Base-by-base conservation (phyloP, 2,329 filamentous ascomycete species). In the Lasiodiplodia hormozganensis region DNA sequence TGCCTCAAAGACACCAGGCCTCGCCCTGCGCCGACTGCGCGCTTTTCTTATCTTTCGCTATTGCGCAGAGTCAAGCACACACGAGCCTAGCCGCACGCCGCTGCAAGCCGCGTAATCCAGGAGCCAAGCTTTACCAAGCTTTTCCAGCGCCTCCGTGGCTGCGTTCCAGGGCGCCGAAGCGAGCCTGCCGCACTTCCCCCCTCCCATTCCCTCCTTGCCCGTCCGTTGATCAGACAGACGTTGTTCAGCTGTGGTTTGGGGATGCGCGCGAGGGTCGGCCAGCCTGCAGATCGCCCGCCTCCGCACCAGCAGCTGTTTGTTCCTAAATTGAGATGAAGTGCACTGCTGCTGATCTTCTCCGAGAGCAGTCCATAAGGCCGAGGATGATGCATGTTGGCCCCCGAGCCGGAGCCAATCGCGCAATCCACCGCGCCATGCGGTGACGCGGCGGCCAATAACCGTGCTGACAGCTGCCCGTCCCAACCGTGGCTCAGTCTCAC, bases 101-200 rank as follows among this genome's bases (percentile, higher is more conserved):
- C 31, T 34, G 28, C 23, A 47, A 40, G 65, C 53, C 65, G 65
- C 65, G 65, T 51, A 43, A 58, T 47, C 40, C 25, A 18, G 23
- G 40, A 34, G 47, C 47, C 66, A 68, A 68, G 66, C 66, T 68
- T 68, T 68, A 62, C 66, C 66, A 68, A 68, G 66, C 66, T 68
- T 68, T 68, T 47, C 43, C 56, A 38, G n/a, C 28, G 28, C 47
- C n/a, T 47, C 11, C 43, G 54, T 60, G 65, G 65, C 54, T 49
- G 65, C 31, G 21, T 38, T 25, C 25, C 47, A 31, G 28, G 16
- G n/a, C 58, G 25, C 25, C 28, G 23, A 23, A 36, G 43, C 28
- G 43, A 16, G 40, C n/a, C 18, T 8, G 36, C 38, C 31, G 34
- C 53, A 56, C 53, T 23, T 25, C 21, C 54, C 38, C 6, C 11